Base-by-base conservation (phyloP, 2,329 filamentous ascomycete species). In the Monilinia vaccinii-corymbosi region DNA sequence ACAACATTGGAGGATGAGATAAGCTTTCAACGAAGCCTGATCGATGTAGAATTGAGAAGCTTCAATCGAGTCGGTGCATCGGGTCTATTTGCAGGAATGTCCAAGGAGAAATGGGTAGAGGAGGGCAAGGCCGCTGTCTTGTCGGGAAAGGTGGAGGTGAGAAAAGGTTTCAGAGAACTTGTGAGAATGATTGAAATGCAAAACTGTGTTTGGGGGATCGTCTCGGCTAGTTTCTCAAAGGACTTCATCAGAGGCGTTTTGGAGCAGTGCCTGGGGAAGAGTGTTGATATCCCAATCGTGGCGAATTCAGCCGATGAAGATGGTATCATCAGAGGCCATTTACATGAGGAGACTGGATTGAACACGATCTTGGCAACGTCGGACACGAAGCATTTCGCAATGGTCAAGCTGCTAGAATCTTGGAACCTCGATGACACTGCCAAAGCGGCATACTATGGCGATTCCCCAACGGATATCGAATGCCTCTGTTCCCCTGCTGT, bases 391-490 rank as follows among this genome's bases (percentile, higher is more conserved):
- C 28, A 66, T 23, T 34, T 25, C 28, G 61, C 64, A 2, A 67
- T 69, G 67, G 63, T 58, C 11, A 42, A 56, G 13, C 31, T 68
- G 28, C 13, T 67, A 21, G 18, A 60, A 9, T 14, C 16, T 5
- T 65, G 63, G 65, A 38, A 31, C 1, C 14, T 16, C 14, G 50
- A 45, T 25, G 28, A 25, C 14, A 9, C 47, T 28, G 52, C 40
- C 3, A 56, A 53, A 21, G 34, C 65, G 3, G 53, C 71, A 3
- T 72, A 72, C 61, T 61, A 71, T 46, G 71, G 71, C 3, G 71
- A 72, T 61, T 69, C 68, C 4, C 60, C 60, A 10, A 71, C 68
- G 32, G 71, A 72, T 53, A 55, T 72, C 5, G 70, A 69, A 58
- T 71, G 69, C 50, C 62, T 72, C 32, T 61, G 63, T 10, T 61